Evolutionary conservation across 2,329 filamentous ascomycete species (phyloP).

Genomic region (Botrytis squamosa): DNA sequence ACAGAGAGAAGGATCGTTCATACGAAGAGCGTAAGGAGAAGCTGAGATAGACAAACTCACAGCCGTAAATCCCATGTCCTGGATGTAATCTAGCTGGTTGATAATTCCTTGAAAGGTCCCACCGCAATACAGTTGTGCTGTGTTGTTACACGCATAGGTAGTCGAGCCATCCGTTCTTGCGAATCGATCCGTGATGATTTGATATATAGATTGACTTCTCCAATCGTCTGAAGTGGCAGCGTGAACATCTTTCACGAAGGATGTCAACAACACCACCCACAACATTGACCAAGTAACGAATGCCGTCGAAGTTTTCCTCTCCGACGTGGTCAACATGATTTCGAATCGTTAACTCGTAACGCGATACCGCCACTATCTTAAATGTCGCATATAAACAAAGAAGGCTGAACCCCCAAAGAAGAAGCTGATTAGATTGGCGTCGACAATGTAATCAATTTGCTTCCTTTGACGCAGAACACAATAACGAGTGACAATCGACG

Average conservation of each 20-base stretch:
- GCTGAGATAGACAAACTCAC: conserved; percentile 25
- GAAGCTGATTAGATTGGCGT: conserved; percentile 8
- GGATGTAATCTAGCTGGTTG: conserved; percentile 48
- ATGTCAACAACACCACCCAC: conserved; percentile 6
- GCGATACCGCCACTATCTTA: background rate
- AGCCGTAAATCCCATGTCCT: conserved; percentile 42
- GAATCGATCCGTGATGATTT: conserved; percentile 45
- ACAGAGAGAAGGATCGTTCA: background rate
- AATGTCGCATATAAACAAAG: conserved; percentile 11
- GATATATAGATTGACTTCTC: conserved; percentile 43
- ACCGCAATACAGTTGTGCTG: conserved; percentile 44
- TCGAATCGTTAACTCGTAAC: background rate
- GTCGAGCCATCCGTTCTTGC: conserved; percentile 40
- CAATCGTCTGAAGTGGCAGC: conserved; percentile 35
- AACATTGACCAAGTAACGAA: conserved; percentile 23
- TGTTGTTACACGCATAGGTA: conserved; percentile 33
- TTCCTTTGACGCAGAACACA: conserved; percentile 14
- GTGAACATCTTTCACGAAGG: background rate
- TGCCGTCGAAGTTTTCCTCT: conserved; percentile 19
- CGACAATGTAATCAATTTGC: conserved; percentile 13
- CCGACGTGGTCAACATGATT: conserved; percentile 22
- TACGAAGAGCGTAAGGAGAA: background rate
- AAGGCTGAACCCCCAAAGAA: conserved; percentile 4
- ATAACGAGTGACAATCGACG: background rate
- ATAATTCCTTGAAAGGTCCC: conserved; percentile 48